A percentile compares a stretch with the other conserved stretches of the same genome.
Conservation (phyloP, 768 basidiomycete species). For the Mycena sanguinolenta region DNA sequence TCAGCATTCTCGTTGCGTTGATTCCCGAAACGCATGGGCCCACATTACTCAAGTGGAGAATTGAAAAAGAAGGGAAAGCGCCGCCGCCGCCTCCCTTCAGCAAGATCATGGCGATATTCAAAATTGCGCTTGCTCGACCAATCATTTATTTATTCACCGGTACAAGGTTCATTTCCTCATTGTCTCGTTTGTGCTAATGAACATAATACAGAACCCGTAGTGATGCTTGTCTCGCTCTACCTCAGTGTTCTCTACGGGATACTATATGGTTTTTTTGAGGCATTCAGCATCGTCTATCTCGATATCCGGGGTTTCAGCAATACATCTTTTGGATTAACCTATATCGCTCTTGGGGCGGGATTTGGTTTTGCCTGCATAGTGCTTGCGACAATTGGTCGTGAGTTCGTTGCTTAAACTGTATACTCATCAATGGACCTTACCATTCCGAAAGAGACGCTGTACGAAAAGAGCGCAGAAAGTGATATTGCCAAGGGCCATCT, state of each 20-base stretch:
- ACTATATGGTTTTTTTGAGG: slow-evolving; percentile 37
- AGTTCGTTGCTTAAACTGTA: not conserved
- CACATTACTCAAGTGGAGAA: slow-evolving; percentile 31
- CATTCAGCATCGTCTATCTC: slow-evolving; percentile 28
- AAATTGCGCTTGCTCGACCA: slow-evolving; percentile 25
- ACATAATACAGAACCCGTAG: slow-evolving; percentile 29
- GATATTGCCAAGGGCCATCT: slow-evolving; percentile 19
- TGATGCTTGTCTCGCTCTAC: slow-evolving; percentile 33
- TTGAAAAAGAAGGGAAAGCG: slow-evolving; percentile 13
- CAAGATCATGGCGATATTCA: slow-evolving; percentile 24
- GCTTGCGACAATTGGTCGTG: slow-evolving; percentile 28
- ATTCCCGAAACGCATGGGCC: slow-evolving; percentile 37
- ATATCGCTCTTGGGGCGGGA: slow-evolving; percentile 32
- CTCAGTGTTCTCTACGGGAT: slow-evolving; percentile 35
- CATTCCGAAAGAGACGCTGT: slow-evolving; percentile 21
- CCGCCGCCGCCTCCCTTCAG: slow-evolving; percentile 3
- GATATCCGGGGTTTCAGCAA: slow-evolving; percentile 27
- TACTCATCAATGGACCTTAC: not conserved
- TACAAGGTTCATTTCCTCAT: not conserved
- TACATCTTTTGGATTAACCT: slow-evolving; percentile 33
- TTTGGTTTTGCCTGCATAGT: slow-evolving; percentile 16
- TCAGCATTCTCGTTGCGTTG: slow-evolving; percentile 26
- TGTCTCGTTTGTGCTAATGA: not conserved
- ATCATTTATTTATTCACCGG: slow-evolving; percentile 35
- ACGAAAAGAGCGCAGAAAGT: slow-evolving; percentile 3